These are phyloP conservation scores for Dalbergia cultrata DNA, from an alignment of 306 rosid genomes.

Conservation along the genomic window DNA sequence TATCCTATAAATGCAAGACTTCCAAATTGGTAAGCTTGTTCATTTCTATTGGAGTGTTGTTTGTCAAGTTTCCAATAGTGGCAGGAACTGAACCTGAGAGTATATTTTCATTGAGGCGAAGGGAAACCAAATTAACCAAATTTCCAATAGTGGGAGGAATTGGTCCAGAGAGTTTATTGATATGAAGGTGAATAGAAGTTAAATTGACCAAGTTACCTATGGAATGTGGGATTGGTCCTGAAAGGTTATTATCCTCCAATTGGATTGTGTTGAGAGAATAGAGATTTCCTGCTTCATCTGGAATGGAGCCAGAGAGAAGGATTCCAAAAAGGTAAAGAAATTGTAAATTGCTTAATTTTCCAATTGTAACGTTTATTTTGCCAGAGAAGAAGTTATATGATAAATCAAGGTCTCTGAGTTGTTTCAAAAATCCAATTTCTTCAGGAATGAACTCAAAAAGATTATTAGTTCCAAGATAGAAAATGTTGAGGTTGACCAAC, in stretches of 20 bases:
- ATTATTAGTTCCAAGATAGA: not conserved
- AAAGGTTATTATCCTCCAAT: too few species aligned
- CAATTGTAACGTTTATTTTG: too few species aligned
- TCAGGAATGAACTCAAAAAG: too few species aligned
- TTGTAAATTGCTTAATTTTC: too few species aligned
- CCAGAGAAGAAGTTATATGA: not conserved
- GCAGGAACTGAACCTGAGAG: not conserved
- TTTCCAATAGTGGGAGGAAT: not conserved
- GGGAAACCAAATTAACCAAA: not conserved
- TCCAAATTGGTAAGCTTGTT: not conserved
- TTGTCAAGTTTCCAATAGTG: not conserved
- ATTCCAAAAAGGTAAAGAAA: too few species aligned
- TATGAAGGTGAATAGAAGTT: not conserved
- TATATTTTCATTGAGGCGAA: not conserved
- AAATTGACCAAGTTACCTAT: not conserved
- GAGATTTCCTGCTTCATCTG: not conserved
- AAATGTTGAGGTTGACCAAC: not conserved
- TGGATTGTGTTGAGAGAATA: not conserved
- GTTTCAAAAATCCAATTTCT: constrained; percentile 24
- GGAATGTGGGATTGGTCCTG: too few species aligned
- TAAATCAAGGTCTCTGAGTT: not conserved
- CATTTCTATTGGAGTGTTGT: not conserved
- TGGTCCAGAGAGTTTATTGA: too few species aligned
- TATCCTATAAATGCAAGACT: not conserved
- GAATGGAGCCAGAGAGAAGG: not conserved